These are phyloP conservation scores for Handroanthus guayacan DNA, from an alignment of 257 asterid genomes.

Conservation along the genomic window DNA sequence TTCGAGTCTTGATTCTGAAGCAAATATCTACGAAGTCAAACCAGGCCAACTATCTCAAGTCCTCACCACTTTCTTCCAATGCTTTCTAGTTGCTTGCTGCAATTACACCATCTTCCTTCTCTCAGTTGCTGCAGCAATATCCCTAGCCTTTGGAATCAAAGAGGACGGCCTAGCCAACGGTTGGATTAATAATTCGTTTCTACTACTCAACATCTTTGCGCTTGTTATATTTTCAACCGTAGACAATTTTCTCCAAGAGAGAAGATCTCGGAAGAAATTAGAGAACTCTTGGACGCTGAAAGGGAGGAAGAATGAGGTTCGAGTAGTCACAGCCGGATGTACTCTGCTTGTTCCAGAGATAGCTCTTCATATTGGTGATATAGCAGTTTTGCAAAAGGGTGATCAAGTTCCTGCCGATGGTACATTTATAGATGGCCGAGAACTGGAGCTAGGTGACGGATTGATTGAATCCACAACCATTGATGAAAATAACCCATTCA, in stretches of 20 bases:
- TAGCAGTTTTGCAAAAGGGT: conserved; percentile 35
- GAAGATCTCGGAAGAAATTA: conserved; percentile 2
- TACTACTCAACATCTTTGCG: conserved; percentile 23
- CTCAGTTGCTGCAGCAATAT: conserved; percentile 36
- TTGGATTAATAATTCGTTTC: conserved; percentile 41
- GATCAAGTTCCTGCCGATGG: conserved; percentile 49
- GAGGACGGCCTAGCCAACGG: conserved; percentile 39
- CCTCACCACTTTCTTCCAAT: conserved; percentile 18
- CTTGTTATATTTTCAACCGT: conserved; percentile 5
- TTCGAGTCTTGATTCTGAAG: background rate
- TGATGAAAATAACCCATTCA: conserved; percentile 36
- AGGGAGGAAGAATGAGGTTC: conserved; percentile 21
- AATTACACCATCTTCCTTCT: conserved; percentile 41
- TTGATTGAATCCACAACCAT: background rate
- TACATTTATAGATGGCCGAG: conserved; percentile 34
- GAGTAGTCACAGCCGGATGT: conserved; percentile 34
- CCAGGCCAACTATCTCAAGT: conserved; percentile 1
- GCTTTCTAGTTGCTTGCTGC: conserved; percentile 35
- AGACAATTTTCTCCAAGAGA: background rate
- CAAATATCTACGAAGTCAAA: background rate
- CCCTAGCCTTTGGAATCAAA: conserved; percentile 44
- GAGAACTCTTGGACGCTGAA: conserved; percentile 6
- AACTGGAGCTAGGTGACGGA: conserved; percentile 30
- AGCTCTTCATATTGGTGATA: conserved; percentile 39
- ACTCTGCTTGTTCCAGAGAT: background rate